Evolutionary conservation across 2,329 filamentous ascomycete species (phyloP).

Genomic region (Shiraia sp.): DNA sequence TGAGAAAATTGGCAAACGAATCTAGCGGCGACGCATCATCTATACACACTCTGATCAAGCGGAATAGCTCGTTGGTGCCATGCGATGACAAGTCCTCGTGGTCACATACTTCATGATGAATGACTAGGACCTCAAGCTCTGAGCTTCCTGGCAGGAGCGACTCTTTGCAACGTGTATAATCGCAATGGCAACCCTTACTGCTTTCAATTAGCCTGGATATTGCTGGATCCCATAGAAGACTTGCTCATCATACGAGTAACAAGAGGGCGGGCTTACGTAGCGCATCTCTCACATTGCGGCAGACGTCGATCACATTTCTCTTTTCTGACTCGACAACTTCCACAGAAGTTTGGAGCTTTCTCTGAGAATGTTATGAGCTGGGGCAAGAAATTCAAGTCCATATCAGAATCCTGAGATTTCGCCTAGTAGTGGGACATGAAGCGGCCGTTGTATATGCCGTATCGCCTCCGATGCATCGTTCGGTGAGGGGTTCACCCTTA

Average conservation of each 20-base stretch:
- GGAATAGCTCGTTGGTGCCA: slow-evolving; percentile 9
- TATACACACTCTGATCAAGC: slow-evolving; percentile 3
- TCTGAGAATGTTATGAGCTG: slow-evolving; percentile 11
- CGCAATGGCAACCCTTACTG: slow-evolving; percentile 11
- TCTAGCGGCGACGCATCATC: slow-evolving; percentile 1
- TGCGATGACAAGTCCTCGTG: slow-evolving; percentile 10
- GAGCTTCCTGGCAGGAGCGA: background rate
- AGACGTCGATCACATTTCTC: slow-evolving; percentile 15
- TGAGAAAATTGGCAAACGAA: slow-evolving; percentile 2
- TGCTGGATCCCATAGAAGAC: background rate
- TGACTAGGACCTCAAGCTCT: slow-evolving; percentile 4
- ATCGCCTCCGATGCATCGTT: slow-evolving; percentile 1
- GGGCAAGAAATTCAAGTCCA: slow-evolving; percentile 2
- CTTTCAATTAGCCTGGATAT: background rate
- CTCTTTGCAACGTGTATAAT: slow-evolving; percentile 19
- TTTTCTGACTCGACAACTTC: slow-evolving; percentile 16
- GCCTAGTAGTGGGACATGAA: slow-evolving; percentile 2
- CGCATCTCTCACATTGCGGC: slow-evolving; percentile 11
- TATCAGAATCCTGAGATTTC: too few species aligned
- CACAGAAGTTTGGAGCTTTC: slow-evolving; percentile 17
- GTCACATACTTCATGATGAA: slow-evolving; percentile 5
- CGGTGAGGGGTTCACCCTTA: too few species aligned
- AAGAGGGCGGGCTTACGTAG: slow-evolving; percentile 6
- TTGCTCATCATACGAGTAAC: too few species aligned
- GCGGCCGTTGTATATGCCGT: slow-evolving; percentile 3